phyloP scores from a whole-genome alignment of 164 flowering plant species.

The Stephania cephalantha region DNA sequence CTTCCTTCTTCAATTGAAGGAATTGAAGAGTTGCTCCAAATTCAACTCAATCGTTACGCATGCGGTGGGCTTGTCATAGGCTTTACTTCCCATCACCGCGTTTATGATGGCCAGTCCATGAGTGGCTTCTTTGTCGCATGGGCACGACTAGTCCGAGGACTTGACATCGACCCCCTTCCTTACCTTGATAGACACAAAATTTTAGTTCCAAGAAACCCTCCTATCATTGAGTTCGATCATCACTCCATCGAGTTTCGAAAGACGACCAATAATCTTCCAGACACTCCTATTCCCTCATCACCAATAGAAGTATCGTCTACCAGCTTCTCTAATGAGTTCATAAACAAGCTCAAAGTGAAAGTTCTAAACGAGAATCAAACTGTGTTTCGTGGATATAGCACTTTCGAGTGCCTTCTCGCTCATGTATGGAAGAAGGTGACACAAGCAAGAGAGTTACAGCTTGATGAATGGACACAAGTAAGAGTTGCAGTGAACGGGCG shows the following conservation, averaged over 20 bases:
- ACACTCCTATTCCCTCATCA: too few relatives aligned
- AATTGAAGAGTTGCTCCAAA: too few relatives aligned
- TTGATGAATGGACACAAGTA: conserved; percentile 13
- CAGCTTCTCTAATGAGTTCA: too few relatives aligned
- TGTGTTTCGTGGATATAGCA: background rate
- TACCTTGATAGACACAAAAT: conserved; percentile 9
- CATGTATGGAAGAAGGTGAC: conserved; percentile 20
- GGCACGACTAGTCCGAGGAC: conserved; percentile 16
- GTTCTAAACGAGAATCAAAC: too few relatives aligned
- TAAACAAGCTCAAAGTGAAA: too few relatives aligned
- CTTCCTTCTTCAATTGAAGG: too few relatives aligned
- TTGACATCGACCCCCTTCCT: conserved; percentile 6
- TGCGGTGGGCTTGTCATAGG: too few relatives aligned
- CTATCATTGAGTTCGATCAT: conserved; percentile 15
- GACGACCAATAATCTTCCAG: background rate
- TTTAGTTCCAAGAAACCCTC: conserved; percentile 15
- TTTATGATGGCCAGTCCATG: conserved; percentile 23
- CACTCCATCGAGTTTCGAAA: conserved; percentile 12
- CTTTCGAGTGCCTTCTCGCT: conserved; percentile 16
- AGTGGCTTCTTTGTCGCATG: conserved; percentile 19
- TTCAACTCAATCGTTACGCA: too few relatives aligned
- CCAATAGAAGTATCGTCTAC: background rate
- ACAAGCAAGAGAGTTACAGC: conserved; percentile 11
- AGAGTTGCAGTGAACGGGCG: conserved; percentile 22
- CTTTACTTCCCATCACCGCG: background rate